Conservation (phyloP, 257 asterid genomes). For the Coffea eugenioides region DNA sequence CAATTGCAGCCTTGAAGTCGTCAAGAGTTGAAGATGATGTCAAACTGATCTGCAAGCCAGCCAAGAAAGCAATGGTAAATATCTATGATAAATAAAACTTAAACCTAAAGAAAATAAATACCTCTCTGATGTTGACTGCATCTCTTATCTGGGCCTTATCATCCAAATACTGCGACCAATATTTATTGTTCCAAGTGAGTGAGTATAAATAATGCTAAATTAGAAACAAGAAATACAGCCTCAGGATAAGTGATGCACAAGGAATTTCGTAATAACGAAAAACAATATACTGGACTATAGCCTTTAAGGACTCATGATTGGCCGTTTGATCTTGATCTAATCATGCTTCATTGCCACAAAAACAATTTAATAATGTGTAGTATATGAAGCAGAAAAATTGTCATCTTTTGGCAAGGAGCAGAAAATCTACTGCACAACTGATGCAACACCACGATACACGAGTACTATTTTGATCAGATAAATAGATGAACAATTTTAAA, state of each 20-base stretch:
- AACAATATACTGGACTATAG: background rate
- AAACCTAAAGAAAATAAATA: constrained; percentile 30
- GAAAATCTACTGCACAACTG: background rate
- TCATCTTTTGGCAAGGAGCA: background rate
- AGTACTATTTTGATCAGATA: background rate
- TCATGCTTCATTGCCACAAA: background rate
- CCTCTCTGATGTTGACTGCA: constrained; percentile 64
- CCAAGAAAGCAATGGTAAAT: constrained; percentile 11
- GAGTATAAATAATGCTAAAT: constrained; percentile 1
- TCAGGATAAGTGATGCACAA: background rate
- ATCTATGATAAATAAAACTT: constrained; percentile 1
- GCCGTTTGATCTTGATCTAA: background rate
- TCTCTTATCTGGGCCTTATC: constrained; percentile 79
- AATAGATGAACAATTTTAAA: background rate
- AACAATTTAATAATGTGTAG: background rate
- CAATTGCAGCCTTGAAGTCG: constrained; percentile 60
- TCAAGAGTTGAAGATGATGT: constrained; percentile 66
- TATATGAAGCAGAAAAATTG: background rate
- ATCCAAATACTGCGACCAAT: constrained; percentile 65
- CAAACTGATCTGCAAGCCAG: constrained; percentile 49
- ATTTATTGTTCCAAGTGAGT: constrained; percentile 12
- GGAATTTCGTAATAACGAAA: background rate
- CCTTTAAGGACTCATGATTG: background rate
- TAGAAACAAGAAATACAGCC: background rate
- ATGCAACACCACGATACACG: background rate